Conservation (phyloP, 139 green algal species). For the Klebsormidium nitens region DNA sequence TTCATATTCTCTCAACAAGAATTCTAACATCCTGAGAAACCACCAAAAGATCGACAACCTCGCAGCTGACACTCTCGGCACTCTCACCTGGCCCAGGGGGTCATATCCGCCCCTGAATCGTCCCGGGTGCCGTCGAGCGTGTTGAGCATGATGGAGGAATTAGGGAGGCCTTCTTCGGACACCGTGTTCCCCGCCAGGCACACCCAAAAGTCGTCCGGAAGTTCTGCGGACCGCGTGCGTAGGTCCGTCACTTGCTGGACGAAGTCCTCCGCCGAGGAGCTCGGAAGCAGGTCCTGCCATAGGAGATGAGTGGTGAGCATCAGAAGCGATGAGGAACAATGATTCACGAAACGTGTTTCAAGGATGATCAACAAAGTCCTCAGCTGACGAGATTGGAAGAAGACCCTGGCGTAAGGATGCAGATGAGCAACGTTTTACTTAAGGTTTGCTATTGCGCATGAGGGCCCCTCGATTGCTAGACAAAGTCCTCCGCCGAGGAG, state of each 20-base stretch:
- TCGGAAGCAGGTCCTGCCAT: constrained; percentile 86
- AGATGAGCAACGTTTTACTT: too few relatives aligned
- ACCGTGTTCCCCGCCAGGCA: constrained; percentile 90
- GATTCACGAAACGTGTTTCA: too few relatives aligned
- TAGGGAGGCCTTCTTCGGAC: constrained; percentile 98
- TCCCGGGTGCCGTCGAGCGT: constrained; percentile 93
- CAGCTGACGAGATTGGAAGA: too few relatives aligned
- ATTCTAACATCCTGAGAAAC: too few relatives aligned
- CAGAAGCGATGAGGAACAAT: too few relatives aligned
- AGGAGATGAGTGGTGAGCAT: too few relatives aligned
- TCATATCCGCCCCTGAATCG: constrained; percentile 77
- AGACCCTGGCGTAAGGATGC: too few relatives aligned
- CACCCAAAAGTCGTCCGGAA: constrained; percentile 95
- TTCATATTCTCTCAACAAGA: too few relatives aligned
- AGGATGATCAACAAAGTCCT: too few relatives aligned
- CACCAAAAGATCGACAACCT: too few relatives aligned
- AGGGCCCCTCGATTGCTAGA: too few relatives aligned
- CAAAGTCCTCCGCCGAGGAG: constrained; percentile 75
- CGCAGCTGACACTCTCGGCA: too few relatives aligned
- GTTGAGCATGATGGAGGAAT: constrained; percentile 99
- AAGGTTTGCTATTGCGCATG: constrained; percentile 74
- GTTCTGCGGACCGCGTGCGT: constrained; percentile 59
- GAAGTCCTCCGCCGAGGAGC: constrained; percentile 77
- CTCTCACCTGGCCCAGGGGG: constrained; percentile 86
- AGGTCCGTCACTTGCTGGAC: constrained; percentile 85